These are phyloP conservation scores for Backusella parvicylindrica DNA, from an alignment of 192 early-diverging fungal genomes.

Conservation along the genomic window DNA sequence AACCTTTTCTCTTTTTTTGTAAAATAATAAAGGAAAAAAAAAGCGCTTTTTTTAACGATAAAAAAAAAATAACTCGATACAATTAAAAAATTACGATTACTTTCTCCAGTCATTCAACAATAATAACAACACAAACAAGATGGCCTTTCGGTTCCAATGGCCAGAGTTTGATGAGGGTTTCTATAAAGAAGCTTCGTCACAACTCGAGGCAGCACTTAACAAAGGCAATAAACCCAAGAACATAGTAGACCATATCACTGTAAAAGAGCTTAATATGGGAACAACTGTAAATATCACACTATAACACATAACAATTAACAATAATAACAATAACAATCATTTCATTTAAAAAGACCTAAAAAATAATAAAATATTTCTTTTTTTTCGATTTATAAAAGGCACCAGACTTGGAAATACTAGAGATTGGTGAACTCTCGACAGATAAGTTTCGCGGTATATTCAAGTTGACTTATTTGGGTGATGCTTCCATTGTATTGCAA, in stretches of 20 bases:
- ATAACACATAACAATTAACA: background rate
- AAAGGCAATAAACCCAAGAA: constrained; percentile 91
- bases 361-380: background rate
- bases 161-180: constrained; percentile 81
- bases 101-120: constrained; percentile 47
- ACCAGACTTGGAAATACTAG: constrained; percentile 96
- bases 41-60: background rate
- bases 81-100: background rate
- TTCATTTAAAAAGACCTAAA: background rate
- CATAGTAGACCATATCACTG: constrained; percentile 87
- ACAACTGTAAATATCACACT: constrained; percentile 54
- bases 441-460: constrained; percentile 96
- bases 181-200: constrained; percentile 73
- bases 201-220: constrained; percentile 90
- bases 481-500: constrained; percentile 87
- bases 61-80: background rate
- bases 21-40: background rate
- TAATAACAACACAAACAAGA: constrained; percentile 26
- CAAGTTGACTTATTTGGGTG: constrained; percentile 89
- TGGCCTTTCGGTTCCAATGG: constrained; percentile 97
- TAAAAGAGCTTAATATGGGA: constrained; percentile 95
- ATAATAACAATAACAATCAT: background rate
- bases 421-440: constrained; percentile 91
- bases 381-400: constrained; percentile 45
- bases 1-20: background rate